A percentile compares a stretch with the other conserved stretches of the same genome.
Evolutionary conservation across 1,139 yeast genomes (phyloP).

Genomic region (Sugiyamaella castrensis): DNA sequence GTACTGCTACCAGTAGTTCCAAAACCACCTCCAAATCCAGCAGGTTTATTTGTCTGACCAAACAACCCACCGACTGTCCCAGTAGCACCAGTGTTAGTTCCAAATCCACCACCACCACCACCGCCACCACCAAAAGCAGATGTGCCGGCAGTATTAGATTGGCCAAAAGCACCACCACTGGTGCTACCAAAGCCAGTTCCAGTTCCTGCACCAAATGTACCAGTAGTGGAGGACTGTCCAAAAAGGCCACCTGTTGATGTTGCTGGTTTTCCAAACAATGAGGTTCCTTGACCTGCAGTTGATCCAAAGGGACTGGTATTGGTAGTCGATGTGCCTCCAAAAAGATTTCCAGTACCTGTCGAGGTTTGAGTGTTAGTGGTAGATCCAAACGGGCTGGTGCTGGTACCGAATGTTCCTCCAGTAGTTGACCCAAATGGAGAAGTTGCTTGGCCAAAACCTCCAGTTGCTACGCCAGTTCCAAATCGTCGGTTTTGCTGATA

Average conservation of each 20-base stretch:
- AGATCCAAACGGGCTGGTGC: slow-evolving; percentile 26
- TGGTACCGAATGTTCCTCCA: slow-evolving; percentile 19
- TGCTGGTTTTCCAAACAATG: slow-evolving; percentile 18
- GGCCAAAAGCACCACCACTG: slow-evolving; percentile 38
- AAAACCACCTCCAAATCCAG: slow-evolving; percentile 19
- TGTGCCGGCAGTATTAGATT: slow-evolving; percentile 23
- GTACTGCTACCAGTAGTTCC: slow-evolving; percentile 13
- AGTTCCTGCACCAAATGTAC: slow-evolving; percentile 27
- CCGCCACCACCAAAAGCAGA: slow-evolving; percentile 32
- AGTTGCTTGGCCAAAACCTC: slow-evolving; percentile 28
- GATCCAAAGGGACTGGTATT: slow-evolving; percentile 31
- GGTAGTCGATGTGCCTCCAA: slow-evolving; percentile 22
- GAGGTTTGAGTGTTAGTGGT: slow-evolving; percentile 25
- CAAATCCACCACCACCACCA: slow-evolving; percentile 28
- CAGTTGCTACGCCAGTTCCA: slow-evolving; percentile 34
- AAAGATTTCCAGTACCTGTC: slow-evolving; percentile 27
- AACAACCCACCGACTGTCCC: slow-evolving; percentile 35
- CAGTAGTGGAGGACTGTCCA: slow-evolving; percentile 20
- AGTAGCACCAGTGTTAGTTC: background rate
- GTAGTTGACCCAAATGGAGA: slow-evolving; percentile 37
- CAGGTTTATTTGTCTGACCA: slow-evolving; percentile 28
- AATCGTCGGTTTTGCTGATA: slow-evolving; percentile 70
- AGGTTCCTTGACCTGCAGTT: background rate
- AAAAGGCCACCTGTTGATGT: slow-evolving; percentile 19
- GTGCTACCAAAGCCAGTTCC: slow-evolving; percentile 6